These are phyloP conservation scores for Plasmodium gaboni DNA, from an alignment of 169 alveolate genomes.

Conservation along the genomic window DNA sequence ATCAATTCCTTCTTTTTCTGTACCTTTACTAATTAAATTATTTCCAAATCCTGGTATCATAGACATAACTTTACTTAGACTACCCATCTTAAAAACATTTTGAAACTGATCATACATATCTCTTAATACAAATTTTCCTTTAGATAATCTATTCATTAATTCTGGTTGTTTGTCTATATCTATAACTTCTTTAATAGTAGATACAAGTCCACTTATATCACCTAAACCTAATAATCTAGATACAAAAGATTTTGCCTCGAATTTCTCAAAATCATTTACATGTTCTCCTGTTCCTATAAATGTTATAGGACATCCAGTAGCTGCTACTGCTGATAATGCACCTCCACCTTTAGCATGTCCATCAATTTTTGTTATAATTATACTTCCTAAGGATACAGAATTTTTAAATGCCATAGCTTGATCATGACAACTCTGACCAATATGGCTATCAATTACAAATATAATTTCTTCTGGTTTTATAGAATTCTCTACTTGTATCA, in stretches of 20 bases:
- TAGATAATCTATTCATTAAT: constrained; percentile 93
- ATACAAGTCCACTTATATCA: constrained; percentile 96
- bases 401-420: constrained; percentile 98
- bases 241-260: constrained; percentile 97
- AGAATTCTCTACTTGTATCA: constrained; percentile 97
- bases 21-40: constrained; percentile 93
- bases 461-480: constrained; percentile 97
- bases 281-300: constrained; percentile 99
- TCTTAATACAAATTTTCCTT: constrained; percentile 96
- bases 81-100: constrained; percentile 96
- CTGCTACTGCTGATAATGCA: constrained; percentile 99
- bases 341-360: constrained; percentile 99
- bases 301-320: constrained; percentile 95
- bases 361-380: constrained; percentile 99
- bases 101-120: constrained; percentile 98
- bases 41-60: constrained; percentile 95
- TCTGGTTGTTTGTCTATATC: constrained; percentile 96
- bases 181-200: constrained; percentile 96
- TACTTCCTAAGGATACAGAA: constrained; percentile 98
- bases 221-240: constrained; percentile 98
- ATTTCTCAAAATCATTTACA: constrained; percentile 98
- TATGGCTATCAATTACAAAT: constrained; percentile 98
- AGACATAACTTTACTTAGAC: constrained; percentile 95
- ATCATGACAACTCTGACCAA: constrained; percentile 99
- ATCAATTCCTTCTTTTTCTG: constrained; percentile 97